Evolutionary conservation across 2,329 filamentous ascomycete species (phyloP).

Genomic region (Pestalotiopsis sp.): DNA sequence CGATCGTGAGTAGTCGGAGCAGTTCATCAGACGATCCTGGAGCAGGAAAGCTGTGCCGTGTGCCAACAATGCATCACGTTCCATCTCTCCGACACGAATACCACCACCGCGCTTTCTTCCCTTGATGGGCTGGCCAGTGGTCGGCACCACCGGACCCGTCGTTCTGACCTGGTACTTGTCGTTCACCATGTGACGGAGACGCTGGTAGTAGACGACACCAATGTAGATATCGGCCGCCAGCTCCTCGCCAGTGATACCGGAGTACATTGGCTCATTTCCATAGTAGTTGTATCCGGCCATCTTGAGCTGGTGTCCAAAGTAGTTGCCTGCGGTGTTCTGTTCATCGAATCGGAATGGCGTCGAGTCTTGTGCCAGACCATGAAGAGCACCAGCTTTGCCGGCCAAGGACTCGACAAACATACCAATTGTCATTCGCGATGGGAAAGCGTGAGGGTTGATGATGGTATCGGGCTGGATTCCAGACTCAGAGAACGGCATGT

Average conservation of each 20-base stretch:
- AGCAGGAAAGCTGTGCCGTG: slow-evolving; percentile 94
- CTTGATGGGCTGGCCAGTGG: slow-evolving; percentile 96
- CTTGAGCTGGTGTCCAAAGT: slow-evolving; percentile 93
- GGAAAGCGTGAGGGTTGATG: slow-evolving; percentile 99
- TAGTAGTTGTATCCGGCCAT: slow-evolving; percentile 97
- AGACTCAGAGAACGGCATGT: slow-evolving; percentile 96
- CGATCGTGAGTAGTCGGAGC: slow-evolving; percentile 86
- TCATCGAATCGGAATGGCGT: slow-evolving; percentile 96
- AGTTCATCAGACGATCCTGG: slow-evolving; percentile 95
- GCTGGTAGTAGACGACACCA: slow-evolving; percentile 97
- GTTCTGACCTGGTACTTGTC: slow-evolving; percentile 99
- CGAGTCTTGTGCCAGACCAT: slow-evolving; percentile 93
- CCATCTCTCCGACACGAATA: slow-evolving; percentile 99
- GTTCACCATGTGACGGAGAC: slow-evolving; percentile 98
- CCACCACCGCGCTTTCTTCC: slow-evolving; percentile 94
- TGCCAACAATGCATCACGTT: slow-evolving; percentile 90
- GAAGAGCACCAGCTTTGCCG: slow-evolving; percentile 90
- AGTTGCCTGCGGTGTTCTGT: slow-evolving; percentile 87
- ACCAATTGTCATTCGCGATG: slow-evolving; percentile 98
- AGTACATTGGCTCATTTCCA: slow-evolving; percentile 99
- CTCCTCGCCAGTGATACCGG: slow-evolving; percentile 92
- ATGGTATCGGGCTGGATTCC: slow-evolving; percentile 97
- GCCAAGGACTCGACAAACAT: slow-evolving; percentile 99
- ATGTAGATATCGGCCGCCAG: slow-evolving; percentile 95
- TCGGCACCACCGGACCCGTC: slow-evolving; percentile 85